phyloP scores from a whole-genome alignment of 805 yeast species.

The Candida khao-thaluensis region DNA sequence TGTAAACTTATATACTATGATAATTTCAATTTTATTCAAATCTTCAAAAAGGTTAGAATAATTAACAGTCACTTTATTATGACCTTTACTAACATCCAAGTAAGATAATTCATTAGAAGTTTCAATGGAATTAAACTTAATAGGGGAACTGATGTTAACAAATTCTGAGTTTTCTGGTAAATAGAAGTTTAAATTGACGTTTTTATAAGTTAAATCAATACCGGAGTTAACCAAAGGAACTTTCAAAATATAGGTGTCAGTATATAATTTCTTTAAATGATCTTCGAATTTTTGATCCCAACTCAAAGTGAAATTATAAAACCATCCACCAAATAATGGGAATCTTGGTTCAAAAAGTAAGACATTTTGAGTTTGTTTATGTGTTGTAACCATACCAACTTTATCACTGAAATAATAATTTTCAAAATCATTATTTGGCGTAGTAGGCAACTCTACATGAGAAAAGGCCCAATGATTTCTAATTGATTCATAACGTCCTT shows the following conservation, averaged over 20 bases:
- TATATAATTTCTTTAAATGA: conserved; percentile 45
- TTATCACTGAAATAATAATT: conserved; percentile 82
- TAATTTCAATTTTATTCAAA: conserved; percentile 53
- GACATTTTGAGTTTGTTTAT: conserved; percentile 42
- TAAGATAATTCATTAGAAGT: conserved; percentile 50
- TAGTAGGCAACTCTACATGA: conserved; percentile 57
- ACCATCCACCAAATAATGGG: conserved; percentile 97
- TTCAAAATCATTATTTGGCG: conserved; percentile 29
- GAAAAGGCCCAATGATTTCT: conserved; percentile 59
- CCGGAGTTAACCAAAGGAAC: conserved; percentile 78
- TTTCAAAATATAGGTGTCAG: conserved; percentile 53
- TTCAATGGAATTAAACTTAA: conserved; percentile 33
- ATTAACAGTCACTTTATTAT: conserved; percentile 63
- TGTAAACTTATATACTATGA: conserved; percentile 64
- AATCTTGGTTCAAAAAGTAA: conserved; percentile 77
- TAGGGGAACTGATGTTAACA: conserved; percentile 56
- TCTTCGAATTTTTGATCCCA: conserved; percentile 67
- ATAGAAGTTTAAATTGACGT: conserved; percentile 58
- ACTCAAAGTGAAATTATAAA: conserved; percentile 92
- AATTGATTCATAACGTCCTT: conserved; percentile 46
- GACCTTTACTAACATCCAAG: conserved; percentile 76
- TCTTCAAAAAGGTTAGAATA: conserved; percentile 69
- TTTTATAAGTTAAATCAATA: conserved; percentile 63
- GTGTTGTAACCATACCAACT: conserved; percentile 91
- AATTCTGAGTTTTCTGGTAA: conserved; percentile 85